Percentiles rank a stretch among this genome's conserved stretches.
These are phyloP conservation scores for Parafenestella ontariensis DNA, from an alignment of 2,329 filamentous ascomycete species.

Conservation along the genomic window DNA sequence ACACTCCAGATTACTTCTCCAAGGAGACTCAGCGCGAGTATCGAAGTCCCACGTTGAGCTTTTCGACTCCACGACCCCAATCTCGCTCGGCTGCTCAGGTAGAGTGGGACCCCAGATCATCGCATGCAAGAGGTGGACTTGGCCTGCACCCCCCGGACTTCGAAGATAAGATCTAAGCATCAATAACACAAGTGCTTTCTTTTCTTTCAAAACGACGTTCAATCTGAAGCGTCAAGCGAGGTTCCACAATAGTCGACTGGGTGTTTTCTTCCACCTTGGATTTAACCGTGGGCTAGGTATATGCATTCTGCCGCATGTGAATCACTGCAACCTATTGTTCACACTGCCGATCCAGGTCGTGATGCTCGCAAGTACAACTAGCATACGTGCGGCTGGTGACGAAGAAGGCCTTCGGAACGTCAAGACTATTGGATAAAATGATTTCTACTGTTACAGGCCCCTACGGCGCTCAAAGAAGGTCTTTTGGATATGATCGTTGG, in stretches of 20 bases:
- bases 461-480: not conserved
- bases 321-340: not conserved
- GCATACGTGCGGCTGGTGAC: not conserved
- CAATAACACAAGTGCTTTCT: conserved; percentile 2
- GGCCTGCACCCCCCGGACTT: conserved; percentile 47
- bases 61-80: conserved; percentile 51
- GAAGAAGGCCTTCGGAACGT: not conserved
- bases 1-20: conserved; percentile 46
- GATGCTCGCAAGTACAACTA: not conserved
- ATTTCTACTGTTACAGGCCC: not conserved
- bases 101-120: conserved; percentile 48
- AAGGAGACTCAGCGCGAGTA: conserved; percentile 50
- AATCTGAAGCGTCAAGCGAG: not conserved
- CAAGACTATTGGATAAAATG: not conserved
- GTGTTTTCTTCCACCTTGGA: not conserved
- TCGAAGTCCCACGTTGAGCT: conserved; percentile 48
- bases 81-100: conserved; percentile 34
- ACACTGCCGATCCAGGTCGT: not conserved
- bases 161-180: conserved; percentile 40
- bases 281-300: conserved; percentile 6
- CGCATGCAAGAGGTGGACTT: conserved; percentile 49
- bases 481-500: not conserved
- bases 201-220: conserved; percentile 4
- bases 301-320: not conserved
- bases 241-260: not conserved